Base-by-base conservation (phyloP, 208 protist genomes). In the Acanthamoeba triangularis region DNA sequence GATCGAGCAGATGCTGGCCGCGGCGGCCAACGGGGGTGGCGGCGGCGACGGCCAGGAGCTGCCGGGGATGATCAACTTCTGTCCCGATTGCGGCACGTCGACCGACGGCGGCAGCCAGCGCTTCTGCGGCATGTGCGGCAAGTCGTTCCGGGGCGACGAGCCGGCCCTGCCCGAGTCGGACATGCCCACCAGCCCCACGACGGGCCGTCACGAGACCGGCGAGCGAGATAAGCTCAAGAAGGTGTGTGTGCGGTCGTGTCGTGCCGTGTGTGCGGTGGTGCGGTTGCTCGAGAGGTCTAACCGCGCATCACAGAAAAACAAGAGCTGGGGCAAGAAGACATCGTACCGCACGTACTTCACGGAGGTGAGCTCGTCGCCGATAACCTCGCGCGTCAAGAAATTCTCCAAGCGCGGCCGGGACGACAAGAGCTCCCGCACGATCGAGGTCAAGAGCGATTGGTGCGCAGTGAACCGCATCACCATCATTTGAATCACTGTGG, bases 101-200 rank as follows among this genome's bases (percentile, higher is more conserved):
- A 41, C 65, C 65, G 65, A 74, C 33, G 65, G 65, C 33, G n/a
- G 33, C 54, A 61, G 11, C 18, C 65, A 74, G 28, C 13, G 28
- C 23, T 74, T 74, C 65, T 74, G 65, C 65, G 65, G 65, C 33
- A 74, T 74, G 65, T 74, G 65, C 65, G 65, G 65, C 33, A 74
- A 74, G 65, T 74, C 65, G n/a, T 74, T 74, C 65, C 33, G 13
- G 65, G 65, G 65, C 65, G 65, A 74, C 28, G 65, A 74, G 65
- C 65, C 65, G 10, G 65, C 65, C n/a, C 65, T 74, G 25, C 65
- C 33, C 1, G 65, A 74, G 33, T 13, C 3, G 33, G 18, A 13
- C 18, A 1, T 74, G 3, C 13, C 18, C 65, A 13, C 65, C 11
- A 41, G 18, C 65, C 13, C 65, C 18, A 33, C n/a, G n/a, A 20